Evolutionary conservation across 2,329 filamentous ascomycete genomes (phyloP).

Genomic region (Hansfordia pulvinata): DNA sequence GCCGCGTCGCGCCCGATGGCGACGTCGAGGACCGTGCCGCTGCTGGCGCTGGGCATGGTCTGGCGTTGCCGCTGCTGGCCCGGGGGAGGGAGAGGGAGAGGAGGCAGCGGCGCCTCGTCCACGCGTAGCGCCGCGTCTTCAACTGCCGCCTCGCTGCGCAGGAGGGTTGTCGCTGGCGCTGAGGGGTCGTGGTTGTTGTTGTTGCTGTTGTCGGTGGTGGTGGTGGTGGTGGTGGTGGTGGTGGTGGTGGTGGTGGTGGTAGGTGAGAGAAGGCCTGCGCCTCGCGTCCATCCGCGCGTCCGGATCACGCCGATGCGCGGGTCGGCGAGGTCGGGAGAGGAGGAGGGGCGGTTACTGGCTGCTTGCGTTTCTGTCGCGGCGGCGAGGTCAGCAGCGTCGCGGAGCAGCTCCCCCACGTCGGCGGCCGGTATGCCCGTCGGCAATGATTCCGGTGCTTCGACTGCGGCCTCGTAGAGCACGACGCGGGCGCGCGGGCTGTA

Average conservation of each 20-base stretch:
- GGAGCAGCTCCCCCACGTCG: too few relatives aligned
- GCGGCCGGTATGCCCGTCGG: too few relatives aligned
- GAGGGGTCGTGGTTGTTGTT: conserved; percentile 80
- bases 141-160: conserved; percentile 64
- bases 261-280: conserved; percentile 23
- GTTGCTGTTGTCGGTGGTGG: conserved; percentile 55
- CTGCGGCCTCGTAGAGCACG: conserved; percentile 69
- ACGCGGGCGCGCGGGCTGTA: conserved; percentile 87
- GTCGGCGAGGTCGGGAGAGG: too few relatives aligned
- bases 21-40: conserved; percentile 49
- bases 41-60: conserved; percentile 12
- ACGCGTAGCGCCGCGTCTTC: too few relatives aligned
- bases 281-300: conserved; percentile 36
- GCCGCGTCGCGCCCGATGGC: conserved; percentile 56
- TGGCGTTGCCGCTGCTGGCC: too few relatives aligned
- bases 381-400: too few relatives aligned
- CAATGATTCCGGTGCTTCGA: too few relatives aligned
- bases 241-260: conserved; percentile 14
- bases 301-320: conserved; percentile 37
- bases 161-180: conserved; percentile 72
- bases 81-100: too few relatives aligned
- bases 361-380: too few relatives aligned
- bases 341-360: too few relatives aligned
- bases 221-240: conserved; percentile 50
- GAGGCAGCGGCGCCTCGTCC: too few relatives aligned